Percentiles rank a stretch among this genome's conserved stretches.
These are phyloP conservation scores for Wickerhamomyces sp. DNA, from an alignment of 1,139 yeast genomes.

Conservation along the genomic window DNA sequence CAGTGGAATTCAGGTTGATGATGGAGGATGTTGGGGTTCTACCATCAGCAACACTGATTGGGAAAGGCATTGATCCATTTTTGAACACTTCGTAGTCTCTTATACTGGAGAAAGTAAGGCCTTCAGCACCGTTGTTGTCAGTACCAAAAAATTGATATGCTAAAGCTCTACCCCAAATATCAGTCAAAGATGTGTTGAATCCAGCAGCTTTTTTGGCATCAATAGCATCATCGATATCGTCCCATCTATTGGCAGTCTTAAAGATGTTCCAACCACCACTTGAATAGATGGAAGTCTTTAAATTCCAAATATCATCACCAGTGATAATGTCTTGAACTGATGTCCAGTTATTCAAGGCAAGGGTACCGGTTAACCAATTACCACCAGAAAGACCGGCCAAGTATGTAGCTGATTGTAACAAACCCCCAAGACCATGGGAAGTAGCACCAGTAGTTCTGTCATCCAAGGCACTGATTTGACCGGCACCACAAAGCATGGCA, in stretches of 20 bases:
- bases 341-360: constrained; percentile 80
- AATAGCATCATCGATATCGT: constrained; percentile 46
- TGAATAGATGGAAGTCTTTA: constrained; percentile 39
- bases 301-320: constrained; percentile 61
- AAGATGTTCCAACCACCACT: constrained; percentile 70
- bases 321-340: constrained; percentile 55
- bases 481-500: constrained; percentile 90
- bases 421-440: constrained; percentile 69
- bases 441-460: constrained; percentile 57
- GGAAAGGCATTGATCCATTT: constrained; percentile 72
- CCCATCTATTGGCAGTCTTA: constrained; percentile 50
- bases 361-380: constrained; percentile 76
- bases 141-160: constrained; percentile 67
- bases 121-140: constrained; percentile 17
- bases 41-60: constrained; percentile 74
- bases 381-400: constrained; percentile 84
- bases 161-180: constrained; percentile 87
- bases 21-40: constrained; percentile 63
- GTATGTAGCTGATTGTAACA: constrained; percentile 69
- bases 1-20: constrained; percentile 61
- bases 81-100: constrained; percentile 48
- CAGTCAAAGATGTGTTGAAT: constrained; percentile 74
- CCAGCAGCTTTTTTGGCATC: constrained; percentile 69
- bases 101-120: constrained; percentile 61
- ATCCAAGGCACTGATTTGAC: constrained; percentile 76